Percentiles rank a stretch among this genome's conserved stretches.
Evolutionary conservation across 1,284 basidiomycete genomes (phyloP).

Genomic region (Cutaneotrichosporon sp.): DNA sequence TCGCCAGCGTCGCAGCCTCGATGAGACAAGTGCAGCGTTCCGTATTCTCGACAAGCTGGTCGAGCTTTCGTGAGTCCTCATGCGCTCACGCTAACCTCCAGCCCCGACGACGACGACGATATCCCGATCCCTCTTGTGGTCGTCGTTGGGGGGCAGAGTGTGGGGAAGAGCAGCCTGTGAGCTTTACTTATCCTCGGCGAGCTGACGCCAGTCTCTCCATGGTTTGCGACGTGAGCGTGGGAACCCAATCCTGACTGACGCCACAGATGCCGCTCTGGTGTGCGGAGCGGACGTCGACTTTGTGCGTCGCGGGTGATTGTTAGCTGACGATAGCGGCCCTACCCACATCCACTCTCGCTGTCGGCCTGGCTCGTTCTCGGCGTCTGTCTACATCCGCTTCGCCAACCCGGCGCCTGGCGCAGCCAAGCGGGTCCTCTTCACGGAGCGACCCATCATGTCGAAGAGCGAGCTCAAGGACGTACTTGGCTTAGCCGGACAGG

Average conservation of each 20-base stretch:
- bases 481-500: neutral
- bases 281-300: conserved; percentile 22
- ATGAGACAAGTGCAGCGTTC: neutral
- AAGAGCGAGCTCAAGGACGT: conserved; percentile 12
- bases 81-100: too few species aligned
- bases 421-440: conserved; percentile 8
- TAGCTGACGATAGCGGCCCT: conserved; percentile 27
- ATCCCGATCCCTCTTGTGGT: conserved; percentile 21
- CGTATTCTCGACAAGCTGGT: neutral
- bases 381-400: conserved; percentile 24
- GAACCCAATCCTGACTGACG: neutral
- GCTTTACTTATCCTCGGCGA: neutral
- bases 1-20: too few species aligned
- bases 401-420: neutral
- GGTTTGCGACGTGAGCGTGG: conserved; percentile 17
- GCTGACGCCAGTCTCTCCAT: conserved; percentile 18
- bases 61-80: conserved; percentile 1
- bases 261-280: conserved; percentile 24
- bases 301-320: too few species aligned
- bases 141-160: conserved; percentile 30
- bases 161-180: conserved; percentile 37
- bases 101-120: conserved; percentile 5
- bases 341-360: conserved; percentile 28
- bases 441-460: neutral
- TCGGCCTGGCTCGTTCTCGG: conserved; percentile 13